A percentile compares a stretch with the other conserved stretches of the same genome.
phyloP scores from a whole-genome alignment of 352 stramenopile species.

The Phytopythium kandeliae region DNA sequence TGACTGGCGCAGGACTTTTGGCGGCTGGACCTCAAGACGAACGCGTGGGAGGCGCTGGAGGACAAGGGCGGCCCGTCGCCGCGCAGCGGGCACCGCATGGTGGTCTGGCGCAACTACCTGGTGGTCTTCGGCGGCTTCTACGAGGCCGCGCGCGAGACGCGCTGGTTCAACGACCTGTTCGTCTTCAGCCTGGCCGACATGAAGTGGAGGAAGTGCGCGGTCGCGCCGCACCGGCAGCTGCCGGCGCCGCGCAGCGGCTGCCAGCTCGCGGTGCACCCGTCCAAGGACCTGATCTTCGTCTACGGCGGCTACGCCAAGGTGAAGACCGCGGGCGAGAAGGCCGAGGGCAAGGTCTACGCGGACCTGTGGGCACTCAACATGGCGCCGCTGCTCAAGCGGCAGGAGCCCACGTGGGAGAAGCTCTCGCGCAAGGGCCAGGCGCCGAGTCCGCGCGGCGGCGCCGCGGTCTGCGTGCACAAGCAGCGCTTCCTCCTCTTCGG shows the following conservation, averaged over 20 bases:
- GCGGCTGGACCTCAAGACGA: slow-evolving; percentile 91
- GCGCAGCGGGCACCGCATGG: slow-evolving; percentile 90
- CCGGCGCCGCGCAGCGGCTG: slow-evolving; percentile 75
- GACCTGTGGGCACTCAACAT: slow-evolving; percentile 95
- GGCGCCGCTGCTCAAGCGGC: slow-evolving; percentile 82
- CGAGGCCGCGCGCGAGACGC: slow-evolving; percentile 88
- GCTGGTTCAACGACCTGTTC: slow-evolving; percentile 97
- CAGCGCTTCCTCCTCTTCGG: slow-evolving; percentile 96
- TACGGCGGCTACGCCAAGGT: slow-evolving; percentile 96
- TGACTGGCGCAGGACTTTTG: slow-evolving; percentile 69
- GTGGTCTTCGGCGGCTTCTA: slow-evolving; percentile 98
- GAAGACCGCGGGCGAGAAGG: slow-evolving; percentile 88
- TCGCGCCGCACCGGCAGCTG: slow-evolving; percentile 53
- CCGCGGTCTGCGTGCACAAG: slow-evolving; percentile 89
- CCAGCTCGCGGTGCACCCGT: slow-evolving; percentile 75
- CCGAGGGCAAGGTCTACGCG: slow-evolving; percentile 93
- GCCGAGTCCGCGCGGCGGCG: slow-evolving; percentile 73
- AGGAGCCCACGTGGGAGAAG: slow-evolving; percentile 93
- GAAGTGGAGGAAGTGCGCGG: slow-evolving; percentile 84
- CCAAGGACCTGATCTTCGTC: slow-evolving; percentile 89
- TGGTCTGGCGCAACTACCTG: slow-evolving; percentile 94
- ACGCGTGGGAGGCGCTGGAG: slow-evolving; percentile 92
- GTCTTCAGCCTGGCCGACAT: slow-evolving; percentile 88
- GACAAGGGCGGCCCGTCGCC: slow-evolving; percentile 76
- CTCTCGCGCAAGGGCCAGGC: slow-evolving; percentile 86